Conservation (phyloP, 495 filamentous ascomycete genomes). For the Amphirosellinia nigrospora region DNA sequence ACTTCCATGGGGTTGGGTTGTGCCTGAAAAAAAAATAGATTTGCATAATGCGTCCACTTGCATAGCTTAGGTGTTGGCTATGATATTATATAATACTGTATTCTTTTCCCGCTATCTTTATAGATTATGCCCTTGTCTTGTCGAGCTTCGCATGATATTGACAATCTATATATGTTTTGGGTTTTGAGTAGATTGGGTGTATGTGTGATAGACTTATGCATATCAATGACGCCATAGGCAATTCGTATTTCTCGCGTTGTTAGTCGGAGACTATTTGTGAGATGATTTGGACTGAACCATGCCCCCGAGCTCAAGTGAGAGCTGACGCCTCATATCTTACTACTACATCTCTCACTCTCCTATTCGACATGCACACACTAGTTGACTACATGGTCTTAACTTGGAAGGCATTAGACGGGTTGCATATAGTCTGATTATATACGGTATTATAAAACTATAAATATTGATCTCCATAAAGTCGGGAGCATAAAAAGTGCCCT, state of each 20-base stretch:
- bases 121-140: neutral
- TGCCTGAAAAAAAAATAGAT: constrained; percentile 15
- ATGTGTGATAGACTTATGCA: neutral
- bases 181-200: neutral
- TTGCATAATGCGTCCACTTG: constrained; percentile 21
- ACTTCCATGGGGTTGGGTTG: neutral
- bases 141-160: neutral
- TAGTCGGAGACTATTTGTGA: neutral
- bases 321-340: no score
- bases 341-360: no score
- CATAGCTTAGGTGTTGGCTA: constrained; percentile 24
- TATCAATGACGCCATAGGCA: neutral
- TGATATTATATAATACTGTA: constrained; percentile 7
- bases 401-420: neutral
- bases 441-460: neutral
- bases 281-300: neutral
- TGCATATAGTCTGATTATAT: neutral
- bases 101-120: neutral
- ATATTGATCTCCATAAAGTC: neutral
- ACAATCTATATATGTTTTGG: neutral
- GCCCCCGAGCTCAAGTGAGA: no score
- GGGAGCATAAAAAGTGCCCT: neutral
- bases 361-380: no score
- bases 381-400: neutral
- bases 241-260: neutral